Percentiles rank a stretch among this genome's conserved stretches.
Evolutionary conservation across 495 filamentous ascomycete species (phyloP).

Genomic region (Hypoxylon cercidicola): DNA sequence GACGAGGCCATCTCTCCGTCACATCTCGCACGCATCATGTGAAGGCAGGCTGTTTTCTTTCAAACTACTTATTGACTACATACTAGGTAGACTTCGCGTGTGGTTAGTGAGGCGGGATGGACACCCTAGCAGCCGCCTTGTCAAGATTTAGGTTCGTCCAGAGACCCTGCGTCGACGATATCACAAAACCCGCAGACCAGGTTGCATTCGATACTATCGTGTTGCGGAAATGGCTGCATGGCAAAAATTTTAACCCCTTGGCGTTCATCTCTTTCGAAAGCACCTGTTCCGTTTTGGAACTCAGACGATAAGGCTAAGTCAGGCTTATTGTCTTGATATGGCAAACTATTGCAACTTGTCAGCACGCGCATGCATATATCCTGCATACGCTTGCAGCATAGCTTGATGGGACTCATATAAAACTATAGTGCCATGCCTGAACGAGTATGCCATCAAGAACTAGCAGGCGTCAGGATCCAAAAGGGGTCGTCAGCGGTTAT

Average conservation of each 20-base stretch:
- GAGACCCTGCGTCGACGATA: constrained; percentile 32
- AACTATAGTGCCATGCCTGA: constrained; percentile 10
- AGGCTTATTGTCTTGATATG: constrained; percentile 37
- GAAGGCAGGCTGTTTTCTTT: constrained; percentile 9
- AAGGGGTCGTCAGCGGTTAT: constrained; percentile 17
- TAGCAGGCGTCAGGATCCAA: neutral
- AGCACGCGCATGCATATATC: constrained; percentile 33
- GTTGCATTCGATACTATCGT: constrained; percentile 33
- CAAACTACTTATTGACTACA: constrained; percentile 5
- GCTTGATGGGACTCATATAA: constrained; percentile 28
- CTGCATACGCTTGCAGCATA: constrained; percentile 31
- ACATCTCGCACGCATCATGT: constrained; percentile 39
- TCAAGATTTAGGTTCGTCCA: constrained; percentile 22
- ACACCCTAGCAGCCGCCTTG: constrained; percentile 15
- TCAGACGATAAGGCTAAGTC: constrained; percentile 36
- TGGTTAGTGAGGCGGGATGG: constrained; percentile 20
- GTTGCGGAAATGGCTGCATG: constrained; percentile 17
- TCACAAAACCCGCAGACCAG: constrained; percentile 34
- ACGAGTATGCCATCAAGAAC: neutral
- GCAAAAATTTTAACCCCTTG: constrained; percentile 30
- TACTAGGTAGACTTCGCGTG: neutral
- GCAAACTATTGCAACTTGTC: constrained; percentile 43
- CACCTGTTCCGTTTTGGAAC: constrained; percentile 35
- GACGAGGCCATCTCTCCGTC: constrained; percentile 19
- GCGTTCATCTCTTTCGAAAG: constrained; percentile 39